Evolutionary conservation across 495 filamentous ascomycete genomes (phyloP).

Genomic region (Penicillium macrosclerotiorum): DNA sequence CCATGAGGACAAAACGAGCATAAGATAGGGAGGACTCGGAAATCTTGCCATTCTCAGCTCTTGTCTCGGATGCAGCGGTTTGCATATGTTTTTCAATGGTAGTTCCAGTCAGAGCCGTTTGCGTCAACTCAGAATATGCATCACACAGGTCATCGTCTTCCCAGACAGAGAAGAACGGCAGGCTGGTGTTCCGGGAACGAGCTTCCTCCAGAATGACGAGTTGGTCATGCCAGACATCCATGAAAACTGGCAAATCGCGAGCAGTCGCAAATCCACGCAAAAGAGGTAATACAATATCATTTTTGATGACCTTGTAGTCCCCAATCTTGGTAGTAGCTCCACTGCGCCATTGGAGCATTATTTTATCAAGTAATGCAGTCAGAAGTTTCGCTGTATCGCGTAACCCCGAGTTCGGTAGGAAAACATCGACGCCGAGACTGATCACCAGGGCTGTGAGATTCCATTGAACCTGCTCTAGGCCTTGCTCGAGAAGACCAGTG

Average conservation of each 20-base stretch:
- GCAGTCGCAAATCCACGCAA: slow-evolving; percentile 61
- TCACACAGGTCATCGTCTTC: slow-evolving; percentile 58
- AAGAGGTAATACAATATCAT: slow-evolving; percentile 53
- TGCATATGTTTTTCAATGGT: slow-evolving; percentile 35
- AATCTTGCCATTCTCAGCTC: slow-evolving; percentile 29
- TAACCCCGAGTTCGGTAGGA: slow-evolving; percentile 55
- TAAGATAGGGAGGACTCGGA: slow-evolving; percentile 32
- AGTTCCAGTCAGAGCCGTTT: slow-evolving; percentile 30
- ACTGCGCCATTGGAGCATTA: slow-evolving; percentile 37
- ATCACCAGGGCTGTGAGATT: slow-evolving; percentile 57
- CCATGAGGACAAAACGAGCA: slow-evolving; percentile 37
- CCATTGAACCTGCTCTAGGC: slow-evolving; percentile 54
- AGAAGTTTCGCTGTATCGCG: slow-evolving; percentile 40
- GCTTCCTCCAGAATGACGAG: slow-evolving; percentile 48
- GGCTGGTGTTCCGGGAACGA: slow-evolving; percentile 26
- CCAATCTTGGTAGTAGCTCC: slow-evolving; percentile 4
- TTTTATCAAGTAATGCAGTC: slow-evolving; percentile 40
- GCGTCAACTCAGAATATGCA: slow-evolving; percentile 36
- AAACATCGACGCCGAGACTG: slow-evolving; percentile 66
- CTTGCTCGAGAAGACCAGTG: slow-evolving; percentile 42
- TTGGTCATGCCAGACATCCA: slow-evolving; percentile 63
- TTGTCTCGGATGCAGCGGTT: slow-evolving; percentile 28
- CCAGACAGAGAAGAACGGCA: slow-evolving; percentile 51
- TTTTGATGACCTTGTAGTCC: slow-evolving; percentile 34
- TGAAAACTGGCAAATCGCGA: slow-evolving; percentile 64